Evolutionary conservation across 163 green algal species (phyloP), one percentile per base, ranked within the genome.

Genomic region (Scenedesmus sp.): DNA sequence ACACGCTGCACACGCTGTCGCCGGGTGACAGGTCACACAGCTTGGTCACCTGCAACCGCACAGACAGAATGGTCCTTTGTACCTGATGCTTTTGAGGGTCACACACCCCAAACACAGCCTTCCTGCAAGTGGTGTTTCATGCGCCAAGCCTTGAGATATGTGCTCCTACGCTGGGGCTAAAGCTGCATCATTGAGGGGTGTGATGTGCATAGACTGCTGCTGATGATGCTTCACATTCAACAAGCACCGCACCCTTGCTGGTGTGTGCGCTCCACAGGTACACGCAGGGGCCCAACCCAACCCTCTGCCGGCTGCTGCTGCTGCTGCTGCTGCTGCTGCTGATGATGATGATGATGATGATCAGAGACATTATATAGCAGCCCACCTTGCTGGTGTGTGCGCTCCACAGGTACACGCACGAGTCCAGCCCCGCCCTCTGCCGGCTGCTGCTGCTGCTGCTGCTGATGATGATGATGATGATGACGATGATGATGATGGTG

Each of bases 401-500:
- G 83, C 94, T 98, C 98, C 98, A 99, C 26, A 99, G 96, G 97
- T 99, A 99, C 6, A 99, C 98, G 93, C 96, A 99, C 4, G 96
- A 96, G 77, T 97, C 98, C 82, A 99, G 95, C 1, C 97, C 98
- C 83, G 99, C 98, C 15, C 98, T 98, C 83, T 99, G 94, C 55
- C 99, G 93, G 94, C 99, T 99, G 82, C 99, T 96, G 23, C 95
- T 91, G 7, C 96, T 98, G 98, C 98, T 99, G 94, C 99, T 98
- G 85, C 99, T 97, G 34, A 99, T 95, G 95, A 99, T 99, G 84
- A 99, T 95, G 95, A 99, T 99, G 92, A 99, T 99, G 94, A 46
- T 34, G 34, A 46, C 34, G 34, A 46, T 46, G 34, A 46, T 46
- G 34, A 46, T 46, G 34, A 46, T 46, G 73, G 23, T 82, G 73